Conservation (phyloP, 2,329 filamentous ascomycete genomes). For the Ampelomyces quisqualis region DNA sequence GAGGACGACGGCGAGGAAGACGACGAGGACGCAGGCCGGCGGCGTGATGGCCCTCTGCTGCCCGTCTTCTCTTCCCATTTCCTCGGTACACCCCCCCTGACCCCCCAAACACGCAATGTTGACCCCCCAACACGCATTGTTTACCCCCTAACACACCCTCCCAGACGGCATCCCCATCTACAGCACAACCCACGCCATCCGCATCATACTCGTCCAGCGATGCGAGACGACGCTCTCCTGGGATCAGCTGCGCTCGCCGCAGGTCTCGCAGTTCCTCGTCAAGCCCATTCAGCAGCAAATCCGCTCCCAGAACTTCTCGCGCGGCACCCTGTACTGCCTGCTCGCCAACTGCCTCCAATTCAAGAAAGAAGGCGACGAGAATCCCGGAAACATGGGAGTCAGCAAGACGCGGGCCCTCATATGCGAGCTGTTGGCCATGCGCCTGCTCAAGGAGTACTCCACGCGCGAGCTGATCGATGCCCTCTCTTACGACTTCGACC, state of each 20-base stretch:
- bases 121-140: slow-evolving; percentile 13
- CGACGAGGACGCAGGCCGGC: slow-evolving; percentile 31
- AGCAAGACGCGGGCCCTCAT: slow-evolving; percentile 83
- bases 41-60: slow-evolving; percentile 39
- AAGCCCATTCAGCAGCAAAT: slow-evolving; percentile 95
- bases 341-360: slow-evolving; percentile 95
- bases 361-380: slow-evolving; percentile 77
- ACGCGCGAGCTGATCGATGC: slow-evolving; percentile 91
- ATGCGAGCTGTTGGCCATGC: slow-evolving; percentile 86
- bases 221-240: slow-evolving; percentile 92
- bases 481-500: slow-evolving; percentile 92
- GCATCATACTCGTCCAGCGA: slow-evolving; percentile 76
- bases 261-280: slow-evolving; percentile 91
- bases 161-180: slow-evolving; percentile 87
- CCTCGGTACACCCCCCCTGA: no score
- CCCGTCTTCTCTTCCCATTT: slow-evolving; percentile 45
- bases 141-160: slow-evolving; percentile 25
- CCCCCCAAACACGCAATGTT: no score
- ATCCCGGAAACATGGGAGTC: slow-evolving; percentile 80
- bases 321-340: slow-evolving; percentile 83
- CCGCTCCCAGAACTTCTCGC: slow-evolving; percentile 76
- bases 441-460: slow-evolving; percentile 83
- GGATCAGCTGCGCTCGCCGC: slow-evolving; percentile 94
- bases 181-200: slow-evolving; percentile 84
- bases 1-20: slow-evolving; percentile 36